A percentile compares a stretch with the other conserved stretches of the same genome.
Conservation (phyloP, 192 early-diverging fungal species). For the Gamsiella multidivaricata region DNA sequence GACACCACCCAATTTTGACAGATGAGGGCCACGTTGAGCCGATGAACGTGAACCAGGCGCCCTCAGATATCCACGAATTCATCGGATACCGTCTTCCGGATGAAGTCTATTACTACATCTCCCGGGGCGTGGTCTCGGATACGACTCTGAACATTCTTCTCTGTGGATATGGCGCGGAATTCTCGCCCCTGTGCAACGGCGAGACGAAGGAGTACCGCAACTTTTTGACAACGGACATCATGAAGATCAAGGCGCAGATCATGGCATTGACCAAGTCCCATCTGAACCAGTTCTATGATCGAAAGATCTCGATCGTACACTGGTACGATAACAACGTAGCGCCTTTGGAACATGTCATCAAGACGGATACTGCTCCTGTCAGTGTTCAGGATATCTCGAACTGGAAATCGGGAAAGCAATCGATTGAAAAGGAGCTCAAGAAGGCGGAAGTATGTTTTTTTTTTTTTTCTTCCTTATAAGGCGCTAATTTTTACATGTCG, state of each 20-base stretch:
- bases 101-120: conserved; percentile 75
- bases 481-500: too few relatives aligned
- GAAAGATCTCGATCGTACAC: conserved; percentile 70
- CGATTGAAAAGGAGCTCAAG: conserved; percentile 56
- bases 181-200: conserved; percentile 82
- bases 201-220: conserved; percentile 79
- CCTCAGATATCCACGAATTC: conserved; percentile 84
- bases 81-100: conserved; percentile 83
- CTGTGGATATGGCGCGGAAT: conserved; percentile 74
- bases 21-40: conserved; percentile 78
- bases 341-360: conserved; percentile 67
- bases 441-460: conserved; percentile 54
- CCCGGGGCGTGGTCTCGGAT: conserved; percentile 65
- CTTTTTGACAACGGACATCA: conserved; percentile 66
- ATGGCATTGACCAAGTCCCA: conserved; percentile 66
- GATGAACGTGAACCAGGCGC: conserved; percentile 69
- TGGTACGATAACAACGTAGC: conserved; percentile 63
- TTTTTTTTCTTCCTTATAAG: not conserved
- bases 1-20: conserved; percentile 77
- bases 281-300: conserved; percentile 72
- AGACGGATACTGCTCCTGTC: conserved; percentile 60
- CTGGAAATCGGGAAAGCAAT: conserved; percentile 52
- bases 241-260: conserved; percentile 69
- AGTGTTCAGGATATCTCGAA: conserved; percentile 48
- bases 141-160: conserved; percentile 72